Evolutionary conservation across 768 basidiomycete species (phyloP), one percentile per base, ranked within the genome.

Genomic region (Suillus brevipes): DNA sequence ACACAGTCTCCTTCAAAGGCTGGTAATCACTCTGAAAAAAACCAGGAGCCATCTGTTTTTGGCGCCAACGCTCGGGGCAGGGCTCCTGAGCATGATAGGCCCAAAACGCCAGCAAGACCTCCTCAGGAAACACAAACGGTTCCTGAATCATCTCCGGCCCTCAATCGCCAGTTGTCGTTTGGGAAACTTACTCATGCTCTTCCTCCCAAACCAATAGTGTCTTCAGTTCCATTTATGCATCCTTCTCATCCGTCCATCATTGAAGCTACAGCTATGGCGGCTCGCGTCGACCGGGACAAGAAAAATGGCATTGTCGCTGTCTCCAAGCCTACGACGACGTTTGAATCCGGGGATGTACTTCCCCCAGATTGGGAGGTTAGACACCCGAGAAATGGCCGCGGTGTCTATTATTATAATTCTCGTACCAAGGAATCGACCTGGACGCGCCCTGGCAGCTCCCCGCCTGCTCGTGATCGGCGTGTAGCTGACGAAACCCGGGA

Each of bases 361-460:
- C 87, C 88, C 20, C 80, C 83, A 31, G 82, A 83, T 62, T 89
- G 89, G 89, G 89, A 90, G 76, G 67, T 80, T 65, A 83, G 86
- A 66, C 71, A 79, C 65, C 80, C 88, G 40, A 78, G 85, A 66
- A 82, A 73, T 60, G 84, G 82, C 12, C 77, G 77, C 20, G 80
- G 81, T 23, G 70, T 74, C 5, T 89, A 89, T 68, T 89, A 85
- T 68, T 88, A 86, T 68, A 89, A 89, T 67, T 70, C 72, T 53
- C 80, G 79, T 66, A 88, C 87, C 7, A 74, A 83, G 58, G 78
- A 85, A 72, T 84, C 84, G 25, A 86, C 85, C 4, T 89, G 89
- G 89, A 78, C 74, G 53, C 79, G 79, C 64, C 88, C 87, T 64
- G 78, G 79, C 70, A 77, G 72, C 68, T 68, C 70, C 65, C 43